Evolutionary conservation across 129 eudicot species (phyloP).

Genomic region (Flaveria linearis): DNA sequence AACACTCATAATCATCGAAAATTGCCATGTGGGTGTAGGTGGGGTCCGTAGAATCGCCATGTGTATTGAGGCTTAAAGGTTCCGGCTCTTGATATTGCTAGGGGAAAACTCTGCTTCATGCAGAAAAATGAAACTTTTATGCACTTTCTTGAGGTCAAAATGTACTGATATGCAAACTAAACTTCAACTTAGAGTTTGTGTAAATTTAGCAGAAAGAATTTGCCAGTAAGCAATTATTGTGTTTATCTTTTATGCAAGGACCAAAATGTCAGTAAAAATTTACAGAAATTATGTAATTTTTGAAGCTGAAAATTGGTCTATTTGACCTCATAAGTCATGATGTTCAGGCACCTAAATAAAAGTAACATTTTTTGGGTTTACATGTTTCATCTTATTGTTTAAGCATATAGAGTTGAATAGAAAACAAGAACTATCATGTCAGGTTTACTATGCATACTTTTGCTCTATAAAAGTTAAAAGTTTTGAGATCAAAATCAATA

Average conservation of each 20-base stretch:
- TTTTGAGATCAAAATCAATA: not conserved
- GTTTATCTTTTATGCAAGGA: not conserved
- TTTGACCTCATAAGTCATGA: constrained; percentile 6
- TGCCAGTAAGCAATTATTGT: not conserved
- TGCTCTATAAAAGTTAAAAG: not conserved
- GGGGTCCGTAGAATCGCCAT: constrained; percentile 11
- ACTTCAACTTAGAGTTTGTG: not conserved
- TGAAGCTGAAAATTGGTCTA: constrained; percentile 3
- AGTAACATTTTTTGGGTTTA: not conserved
- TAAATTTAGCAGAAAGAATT: not conserved
- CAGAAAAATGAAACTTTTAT: constrained; percentile 13
- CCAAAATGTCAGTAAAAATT: not conserved
- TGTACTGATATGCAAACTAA: constrained; percentile 1
- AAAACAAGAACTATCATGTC: not conserved
- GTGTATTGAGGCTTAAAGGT: constrained; percentile 13
- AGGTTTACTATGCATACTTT: not conserved
- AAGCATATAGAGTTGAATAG: constrained; percentile 2
- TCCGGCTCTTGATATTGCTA: constrained; percentile 30
- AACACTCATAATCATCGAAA: constrained; percentile 32
- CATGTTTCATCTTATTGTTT: not conserved
- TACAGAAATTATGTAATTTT: not conserved
- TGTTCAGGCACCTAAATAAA: constrained; percentile 12
- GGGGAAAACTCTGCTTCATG: constrained; percentile 36
- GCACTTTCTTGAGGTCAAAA: constrained; percentile 16
- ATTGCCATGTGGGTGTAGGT: constrained; percentile 19